Conservation (phyloP, 2,329 filamentous ascomycete genomes). For the Coniella vitis region DNA sequence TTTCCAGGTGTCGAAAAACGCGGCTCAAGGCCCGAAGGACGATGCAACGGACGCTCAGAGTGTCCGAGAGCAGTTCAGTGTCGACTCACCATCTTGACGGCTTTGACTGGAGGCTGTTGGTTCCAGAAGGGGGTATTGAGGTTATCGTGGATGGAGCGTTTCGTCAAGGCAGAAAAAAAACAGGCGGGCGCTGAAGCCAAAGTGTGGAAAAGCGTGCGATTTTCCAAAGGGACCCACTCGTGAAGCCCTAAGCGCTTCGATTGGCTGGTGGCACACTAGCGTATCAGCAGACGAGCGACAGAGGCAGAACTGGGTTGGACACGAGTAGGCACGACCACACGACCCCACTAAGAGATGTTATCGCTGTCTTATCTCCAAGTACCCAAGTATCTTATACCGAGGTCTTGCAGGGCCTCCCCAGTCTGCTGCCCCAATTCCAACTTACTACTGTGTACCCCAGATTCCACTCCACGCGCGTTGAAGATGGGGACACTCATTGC, state of each 20-base stretch:
- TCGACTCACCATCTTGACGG: slow-evolving; percentile 66
- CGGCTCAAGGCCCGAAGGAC: too few species aligned
- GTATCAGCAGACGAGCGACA: slow-evolving; percentile 2
- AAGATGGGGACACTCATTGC: not conserved
- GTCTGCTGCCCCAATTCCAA: too few species aligned
- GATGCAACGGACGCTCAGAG: too few species aligned
- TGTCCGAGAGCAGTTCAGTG: slow-evolving; percentile 10
- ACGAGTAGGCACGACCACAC: not conserved
- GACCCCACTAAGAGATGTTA: not conserved
- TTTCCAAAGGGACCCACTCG: not conserved
- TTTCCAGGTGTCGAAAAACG: too few species aligned
- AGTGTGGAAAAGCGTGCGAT: not conserved
- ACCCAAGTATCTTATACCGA: not conserved
- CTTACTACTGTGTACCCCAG: too few species aligned
- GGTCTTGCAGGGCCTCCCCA: not conserved
- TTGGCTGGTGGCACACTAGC: not conserved
- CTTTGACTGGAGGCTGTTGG: slow-evolving; percentile 38
- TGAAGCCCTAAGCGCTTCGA: slow-evolving; percentile 1
- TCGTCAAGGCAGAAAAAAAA: slow-evolving; percentile 7
- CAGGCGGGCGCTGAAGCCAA: not conserved
- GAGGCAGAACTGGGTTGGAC: slow-evolving; percentile 7
- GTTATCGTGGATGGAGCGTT: slow-evolving; percentile 26
- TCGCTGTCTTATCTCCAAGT: not conserved
- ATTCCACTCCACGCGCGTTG: not conserved
- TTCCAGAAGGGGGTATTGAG: slow-evolving; percentile 19